A percentile compares a stretch with the other conserved stretches of the same genome.
These are phyloP conservation scores for Fusarium devonianum DNA, from an alignment of 2,329 filamentous ascomycete species.

Conservation along the genomic window DNA sequence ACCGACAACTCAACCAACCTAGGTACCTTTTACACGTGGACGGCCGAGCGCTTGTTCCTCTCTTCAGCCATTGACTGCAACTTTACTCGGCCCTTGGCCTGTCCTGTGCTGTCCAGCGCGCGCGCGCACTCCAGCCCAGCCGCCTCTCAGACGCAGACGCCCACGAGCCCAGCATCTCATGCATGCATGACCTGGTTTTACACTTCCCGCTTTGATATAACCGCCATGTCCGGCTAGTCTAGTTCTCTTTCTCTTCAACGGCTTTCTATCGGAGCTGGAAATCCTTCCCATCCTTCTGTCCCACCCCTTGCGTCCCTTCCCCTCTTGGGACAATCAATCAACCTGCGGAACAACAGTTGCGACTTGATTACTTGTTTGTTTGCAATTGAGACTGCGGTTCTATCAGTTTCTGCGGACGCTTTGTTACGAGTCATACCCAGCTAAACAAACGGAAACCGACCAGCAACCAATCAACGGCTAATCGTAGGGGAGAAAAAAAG, in stretches of 20 bases:
- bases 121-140: slow-evolving; percentile 24
- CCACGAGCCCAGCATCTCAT: slow-evolving; percentile 17
- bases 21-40: no score
- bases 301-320: background rate
- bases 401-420: no score
- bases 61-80: slow-evolving; percentile 16
- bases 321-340: background rate
- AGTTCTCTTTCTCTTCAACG: slow-evolving; percentile 14
- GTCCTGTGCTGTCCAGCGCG: background rate
- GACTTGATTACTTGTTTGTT: slow-evolving; percentile 1
- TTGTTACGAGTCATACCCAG: slow-evolving; percentile 32
- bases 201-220: slow-evolving; percentile 36
- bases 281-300: slow-evolving; percentile 5
- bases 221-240: slow-evolving; percentile 23
- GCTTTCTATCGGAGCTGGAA: slow-evolving; percentile 6
- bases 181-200: slow-evolving; percentile 27
- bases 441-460: slow-evolving; percentile 24
- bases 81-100: slow-evolving; percentile 13
- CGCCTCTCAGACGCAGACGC: slow-evolving; percentile 19
- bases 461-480: slow-evolving; percentile 15
- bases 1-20: slow-evolving; percentile 39
- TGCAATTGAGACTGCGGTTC: slow-evolving; percentile 6
- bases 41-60: slow-evolving; percentile 30
- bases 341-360: slow-evolving; percentile 1
- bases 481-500: slow-evolving; percentile 15